Evolutionary conservation across 306 rosid genomes (phyloP), one percentile per base, ranked within the genome.

Genomic region (Oxytropis ochrocephala): DNA sequence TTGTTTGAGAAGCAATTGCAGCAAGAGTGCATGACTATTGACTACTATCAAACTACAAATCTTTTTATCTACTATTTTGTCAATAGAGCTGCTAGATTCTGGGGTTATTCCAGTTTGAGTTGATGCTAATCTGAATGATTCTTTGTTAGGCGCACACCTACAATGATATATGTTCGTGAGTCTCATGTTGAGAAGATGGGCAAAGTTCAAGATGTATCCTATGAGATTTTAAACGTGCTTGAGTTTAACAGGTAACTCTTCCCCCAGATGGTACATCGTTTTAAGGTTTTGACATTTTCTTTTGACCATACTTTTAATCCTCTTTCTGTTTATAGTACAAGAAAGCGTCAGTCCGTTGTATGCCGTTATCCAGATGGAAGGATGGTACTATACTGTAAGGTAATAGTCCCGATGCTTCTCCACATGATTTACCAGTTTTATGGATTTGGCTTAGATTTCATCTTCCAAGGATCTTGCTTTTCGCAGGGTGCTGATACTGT

Each of bases 271-370:
- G 39, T 41, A 32, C 36, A 9, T 47, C 12, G 30, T 51, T 63
- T 39, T 58, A 48, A 38, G 48, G 43, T 41, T 50, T 30, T 8
- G 29, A 65, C 42, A 29, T 61, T 54, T 21, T 69, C 18, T 54
- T 42, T 50, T 66, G 46, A 81, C 17, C 56, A 68, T 50, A 47
- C 64, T 68, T 80, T 44, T 58, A 44, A 58, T 67, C 67, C 38
- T 51, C 80, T 74, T 59, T 79, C 52, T 14, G 41, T 49, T 74
- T 70, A 69, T 78, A 94, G 97, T 85, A 89, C 91, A 57, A 84
- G 98, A 86, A 94, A 94, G 87, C 98, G 98, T 44, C 98, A 94
- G 73, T 94, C 98, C 32, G 97, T 94, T 67, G 86, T 94, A 60
- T 94, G 98, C 67, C 97, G 96, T 30, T 94, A 87, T 84, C 91